These are phyloP conservation scores for Rhizopogon vinicolor DNA, from an alignment of 768 basidiomycete species.

Conservation along the genomic window DNA sequence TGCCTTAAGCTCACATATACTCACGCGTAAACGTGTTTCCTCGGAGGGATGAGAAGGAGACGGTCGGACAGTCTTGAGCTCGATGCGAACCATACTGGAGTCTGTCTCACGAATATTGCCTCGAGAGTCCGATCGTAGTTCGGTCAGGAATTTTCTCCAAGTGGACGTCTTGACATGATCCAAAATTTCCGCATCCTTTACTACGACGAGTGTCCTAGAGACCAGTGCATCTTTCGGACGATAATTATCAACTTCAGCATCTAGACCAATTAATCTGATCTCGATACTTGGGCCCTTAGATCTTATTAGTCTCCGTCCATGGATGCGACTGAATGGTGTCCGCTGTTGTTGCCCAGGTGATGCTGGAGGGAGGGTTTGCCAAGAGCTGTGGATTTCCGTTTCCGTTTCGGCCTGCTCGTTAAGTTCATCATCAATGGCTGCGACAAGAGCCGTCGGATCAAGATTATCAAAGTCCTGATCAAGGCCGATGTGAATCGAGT, in stretches of 20 bases:
- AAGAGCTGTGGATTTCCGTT: constrained; percentile 66
- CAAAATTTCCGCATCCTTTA: constrained; percentile 80
- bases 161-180: constrained; percentile 99
- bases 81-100: constrained; percentile 90
- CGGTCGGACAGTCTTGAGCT: constrained; percentile 71
- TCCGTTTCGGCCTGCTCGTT: constrained; percentile 69
- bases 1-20: constrained; percentile 22
- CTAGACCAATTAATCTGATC: constrained; percentile 62
- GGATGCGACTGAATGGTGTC: constrained; percentile 32
- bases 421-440: constrained; percentile 91
- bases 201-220: constrained; percentile 61
- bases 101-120: constrained; percentile 89
- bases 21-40: constrained; percentile 74
- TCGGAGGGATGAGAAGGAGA: constrained; percentile 61
- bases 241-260: constrained; percentile 66
- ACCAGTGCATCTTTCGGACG: constrained; percentile 49
- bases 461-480: constrained; percentile 69
- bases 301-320: constrained; percentile 61
- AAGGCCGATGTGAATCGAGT: constrained; percentile 92
- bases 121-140: constrained; percentile 75
- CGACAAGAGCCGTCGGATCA: constrained; percentile 74
- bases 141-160: constrained; percentile 95
- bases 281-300: constrained; percentile 83
- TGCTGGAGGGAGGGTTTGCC: constrained; percentile 75
- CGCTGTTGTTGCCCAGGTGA: constrained; percentile 38